These are phyloP conservation scores for Papilionanthe hybrid DNA, from an alignment of 116 monocot species.

Conservation along the genomic window DNA sequence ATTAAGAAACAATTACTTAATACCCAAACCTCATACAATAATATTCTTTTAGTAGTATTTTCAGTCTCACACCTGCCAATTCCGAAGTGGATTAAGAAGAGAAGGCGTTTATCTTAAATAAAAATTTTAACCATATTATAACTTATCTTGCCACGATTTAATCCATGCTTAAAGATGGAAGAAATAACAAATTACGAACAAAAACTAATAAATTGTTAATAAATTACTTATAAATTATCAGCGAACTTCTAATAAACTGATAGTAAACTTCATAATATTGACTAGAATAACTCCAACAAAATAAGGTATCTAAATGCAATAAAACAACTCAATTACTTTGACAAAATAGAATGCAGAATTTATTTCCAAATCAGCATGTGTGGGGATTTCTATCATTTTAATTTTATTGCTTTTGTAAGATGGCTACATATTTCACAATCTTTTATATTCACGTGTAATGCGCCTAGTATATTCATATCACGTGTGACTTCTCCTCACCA, in stretches of 20 bases:
- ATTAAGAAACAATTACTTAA: no score
- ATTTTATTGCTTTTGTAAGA: not conserved
- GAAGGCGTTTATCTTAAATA: no score
- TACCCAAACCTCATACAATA: no score
- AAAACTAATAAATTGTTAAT: not conserved
- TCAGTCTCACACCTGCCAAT: no score
- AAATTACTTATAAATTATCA: not conserved
- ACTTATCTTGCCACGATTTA: not conserved
- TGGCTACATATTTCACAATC: not conserved
- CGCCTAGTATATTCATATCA: not conserved
- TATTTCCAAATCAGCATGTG: not conserved
- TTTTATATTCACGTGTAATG: not conserved
- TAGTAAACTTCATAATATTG: not conserved
- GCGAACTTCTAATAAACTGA: not conserved
- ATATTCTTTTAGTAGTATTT: no score
- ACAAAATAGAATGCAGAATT: not conserved
- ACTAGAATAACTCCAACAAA: not conserved
- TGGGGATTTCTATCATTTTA: not conserved
- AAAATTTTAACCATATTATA: not conserved
- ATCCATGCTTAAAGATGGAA: not conserved
- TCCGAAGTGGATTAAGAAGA: no score
- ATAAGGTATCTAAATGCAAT: not conserved
- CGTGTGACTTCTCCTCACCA: conserved; percentile 13
- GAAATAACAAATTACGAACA: not conserved
- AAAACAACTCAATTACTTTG: not conserved